A percentile compares a stretch with the other conserved stretches of the same genome.
Evolutionary conservation across 495 filamentous ascomycete species (phyloP).

Genomic region (Xylaria nigripes): DNA sequence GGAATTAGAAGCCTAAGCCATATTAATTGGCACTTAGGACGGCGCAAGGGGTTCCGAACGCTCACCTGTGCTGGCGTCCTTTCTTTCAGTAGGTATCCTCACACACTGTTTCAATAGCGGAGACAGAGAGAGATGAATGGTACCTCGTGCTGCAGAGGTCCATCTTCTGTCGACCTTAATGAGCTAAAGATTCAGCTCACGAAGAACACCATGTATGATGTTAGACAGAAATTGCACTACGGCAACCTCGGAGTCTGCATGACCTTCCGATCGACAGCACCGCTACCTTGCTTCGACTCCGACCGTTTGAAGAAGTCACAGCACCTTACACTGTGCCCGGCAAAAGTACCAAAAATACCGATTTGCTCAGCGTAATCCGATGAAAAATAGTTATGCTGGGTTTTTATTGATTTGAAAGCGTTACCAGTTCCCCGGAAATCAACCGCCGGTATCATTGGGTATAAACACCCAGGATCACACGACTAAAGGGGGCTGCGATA

Average conservation of each 20-base stretch:
- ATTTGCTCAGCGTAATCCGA: too few relatives aligned
- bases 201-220: neutral
- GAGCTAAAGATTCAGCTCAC: neutral
- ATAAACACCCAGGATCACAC: neutral
- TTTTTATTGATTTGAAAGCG: neutral
- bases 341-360: neutral
- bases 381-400: too few relatives aligned
- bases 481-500: constrained; percentile 6
- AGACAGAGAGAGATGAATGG: constrained; percentile 15
- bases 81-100: constrained; percentile 9
- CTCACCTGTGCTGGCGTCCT: constrained; percentile 6
- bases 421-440: neutral
- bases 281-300: neutral
- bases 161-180: neutral
- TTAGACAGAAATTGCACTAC: neutral
- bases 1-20: neutral
- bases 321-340: constrained; percentile 3
- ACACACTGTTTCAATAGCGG: constrained; percentile 23
- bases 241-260: neutral
- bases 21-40: constrained; percentile 13
- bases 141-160: constrained; percentile 15
- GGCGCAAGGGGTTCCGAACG: constrained; percentile 27
- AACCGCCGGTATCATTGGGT: constrained; percentile 4
- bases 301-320: neutral
- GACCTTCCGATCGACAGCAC: neutral